Conservation (phyloP, 805 yeast genomes). For the Candida manassasensis region DNA sequence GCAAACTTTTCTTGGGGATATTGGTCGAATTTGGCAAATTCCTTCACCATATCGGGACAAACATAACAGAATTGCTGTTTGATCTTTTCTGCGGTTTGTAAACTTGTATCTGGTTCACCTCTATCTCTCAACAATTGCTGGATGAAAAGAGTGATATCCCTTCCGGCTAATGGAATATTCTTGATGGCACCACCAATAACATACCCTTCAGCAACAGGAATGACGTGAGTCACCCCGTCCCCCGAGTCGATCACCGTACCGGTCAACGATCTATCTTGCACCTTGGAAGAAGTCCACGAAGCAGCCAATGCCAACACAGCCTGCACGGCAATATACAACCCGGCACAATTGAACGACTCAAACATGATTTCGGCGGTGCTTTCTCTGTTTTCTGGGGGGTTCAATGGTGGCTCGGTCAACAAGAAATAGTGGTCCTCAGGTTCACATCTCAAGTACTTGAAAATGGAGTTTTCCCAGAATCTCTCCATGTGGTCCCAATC, state of each 20-base stretch:
- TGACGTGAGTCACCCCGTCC: conserved; percentile 98
- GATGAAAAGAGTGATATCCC: conserved; percentile 92
- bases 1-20: conserved; percentile 88
- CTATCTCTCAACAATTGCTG: conserved; percentile 93
- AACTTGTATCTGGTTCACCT: conserved; percentile 89
- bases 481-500: conserved; percentile 99
- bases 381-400: conserved; percentile 99
- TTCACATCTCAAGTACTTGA: conserved; percentile 93
- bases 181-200: conserved; percentile 97
- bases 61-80: conserved; percentile 97
- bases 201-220: conserved; percentile 98
- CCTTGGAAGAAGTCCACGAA: conserved; percentile 97
- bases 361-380: conserved; percentile 98
- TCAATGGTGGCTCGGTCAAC: conserved; percentile 95
- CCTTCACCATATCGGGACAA: conserved; percentile 95
- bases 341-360: conserved; percentile 98
- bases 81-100: conserved; percentile 94
- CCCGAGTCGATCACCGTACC: conserved; percentile 99
- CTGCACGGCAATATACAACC: conserved; percentile 96
- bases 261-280: conserved; percentile 88
- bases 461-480: conserved; percentile 96
- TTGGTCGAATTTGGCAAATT: conserved; percentile 89
- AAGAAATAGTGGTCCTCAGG: conserved; percentile 98
- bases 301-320: conserved; percentile 98
- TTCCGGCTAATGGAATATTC: conserved; percentile 97